These are phyloP conservation scores for Raphanus hybrid DNA, from an alignment of 441 rosid genomes.

Conservation along the genomic window DNA sequence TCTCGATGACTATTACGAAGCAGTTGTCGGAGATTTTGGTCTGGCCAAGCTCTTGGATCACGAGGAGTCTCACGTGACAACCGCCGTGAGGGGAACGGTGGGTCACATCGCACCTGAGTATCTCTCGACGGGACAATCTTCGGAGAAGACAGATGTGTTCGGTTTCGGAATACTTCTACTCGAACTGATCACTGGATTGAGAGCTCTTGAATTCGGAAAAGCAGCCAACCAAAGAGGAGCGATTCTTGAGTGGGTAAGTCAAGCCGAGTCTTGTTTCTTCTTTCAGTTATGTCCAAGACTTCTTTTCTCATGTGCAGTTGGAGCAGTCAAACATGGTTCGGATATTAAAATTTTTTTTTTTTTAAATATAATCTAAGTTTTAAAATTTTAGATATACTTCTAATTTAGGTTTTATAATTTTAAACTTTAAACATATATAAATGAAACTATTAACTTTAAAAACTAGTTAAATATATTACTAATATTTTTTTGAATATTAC, in stretches of 20 bases:
- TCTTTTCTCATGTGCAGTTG: neutral
- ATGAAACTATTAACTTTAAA: no score
- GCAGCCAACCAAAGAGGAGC: constrained; percentile 84
- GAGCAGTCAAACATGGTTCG: neutral
- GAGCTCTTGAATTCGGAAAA: constrained; percentile 87
- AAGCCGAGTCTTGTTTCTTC: neutral
- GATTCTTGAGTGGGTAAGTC: constrained; percentile 80
- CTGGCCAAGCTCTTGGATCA: constrained; percentile 92
- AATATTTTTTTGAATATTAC: neutral
- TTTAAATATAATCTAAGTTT: no score
- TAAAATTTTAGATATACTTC: no score
- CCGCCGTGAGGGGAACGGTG: constrained; percentile 91
- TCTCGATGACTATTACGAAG: constrained; percentile 85
- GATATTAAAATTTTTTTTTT: no score
- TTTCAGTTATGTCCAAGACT: neutral
- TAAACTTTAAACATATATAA: neutral
- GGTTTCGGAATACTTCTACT: constrained; percentile 93
- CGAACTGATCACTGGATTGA: constrained; percentile 76
- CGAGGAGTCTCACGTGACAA: constrained; percentile 84
- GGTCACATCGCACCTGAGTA: constrained; percentile 97
- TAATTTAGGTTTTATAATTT: no score
- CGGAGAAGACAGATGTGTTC: constrained; percentile 94
- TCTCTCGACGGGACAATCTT: constrained; percentile 91
- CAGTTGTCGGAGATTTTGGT: constrained; percentile 92
- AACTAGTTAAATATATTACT: no score